Base-by-base conservation (phyloP, 2,329 filamentous ascomycete genomes). In the Diaporthe vexans region DNA sequence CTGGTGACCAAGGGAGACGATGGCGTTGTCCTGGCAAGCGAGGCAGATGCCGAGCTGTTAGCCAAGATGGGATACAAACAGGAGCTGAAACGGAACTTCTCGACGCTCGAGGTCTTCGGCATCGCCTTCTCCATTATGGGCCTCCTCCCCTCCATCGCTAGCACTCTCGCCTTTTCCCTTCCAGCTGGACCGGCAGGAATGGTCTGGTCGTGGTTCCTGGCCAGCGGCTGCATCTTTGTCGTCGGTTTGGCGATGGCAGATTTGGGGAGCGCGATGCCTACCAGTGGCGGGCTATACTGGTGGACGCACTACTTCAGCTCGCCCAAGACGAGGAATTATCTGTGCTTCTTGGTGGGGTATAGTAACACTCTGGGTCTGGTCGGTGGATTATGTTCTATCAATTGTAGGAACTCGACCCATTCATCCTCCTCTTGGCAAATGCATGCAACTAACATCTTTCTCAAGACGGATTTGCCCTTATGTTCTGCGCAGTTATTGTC, bases 171-270 rank as follows among this genome's bases (percentile, higher is more conserved):
- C 0, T 91, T 91, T 77, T 90, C 88, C 5, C 84, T 92, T 54
- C 89, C 90, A 1, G 87, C 89, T 8, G 90, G 90, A 0, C 89
- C 89, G 1, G 89, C 86, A 4, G 90, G 90, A 5, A 89, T 91
- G 86, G 88, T 91, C 71, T 91, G 90, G 89, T 87, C 88, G 2
- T 91, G 89, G 90, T 88, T 91, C 75, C 80, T 87, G n/a, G 89
- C 89, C 15, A 88, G 86, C 72, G 83, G 82, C 33, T 88, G 89
- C 76, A 91, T 91, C 75, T 89, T 91, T 76, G 80, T 90, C 43
- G 89, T 92, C 69, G 89, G 89, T 3, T 82, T 91, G 57, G 89
- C 90, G 29, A 90, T 92, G 86, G 86, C 87, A 40, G 87, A 88
- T 79, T 80, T 88, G 74, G 86, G 86, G 26, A 87, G 85, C 37